Conservation (phyloP, 768 basidiomycete species). For the Amanita rubescens region DNA sequence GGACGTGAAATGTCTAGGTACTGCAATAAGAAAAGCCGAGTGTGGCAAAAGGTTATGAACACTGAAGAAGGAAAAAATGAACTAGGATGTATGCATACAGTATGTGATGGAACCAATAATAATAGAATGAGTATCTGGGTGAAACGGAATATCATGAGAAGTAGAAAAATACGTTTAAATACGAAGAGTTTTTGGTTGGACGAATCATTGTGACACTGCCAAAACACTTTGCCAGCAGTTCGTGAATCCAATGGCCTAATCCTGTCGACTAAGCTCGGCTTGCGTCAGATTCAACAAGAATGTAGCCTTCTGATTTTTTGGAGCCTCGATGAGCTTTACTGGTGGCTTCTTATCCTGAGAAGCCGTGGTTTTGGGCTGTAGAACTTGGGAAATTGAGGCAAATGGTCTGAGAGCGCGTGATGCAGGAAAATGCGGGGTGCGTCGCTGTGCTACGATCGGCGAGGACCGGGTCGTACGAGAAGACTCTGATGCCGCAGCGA, state of each 20-base stretch:
- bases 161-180: constrained; percentile 1
- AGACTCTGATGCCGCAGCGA: constrained; percentile 32
- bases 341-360: constrained; percentile 34
- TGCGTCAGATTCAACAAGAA: constrained; percentile 80
- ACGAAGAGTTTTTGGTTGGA: not conserved
- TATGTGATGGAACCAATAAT: not conserved
- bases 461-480: constrained; percentile 22
- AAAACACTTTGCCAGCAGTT: not conserved
- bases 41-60: not conserved
- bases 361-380: constrained; percentile 24
- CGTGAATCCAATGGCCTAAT: constrained; percentile 13
- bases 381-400: constrained; percentile 46
- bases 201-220: not conserved
- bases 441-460: constrained; percentile 29
- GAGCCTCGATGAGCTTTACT: constrained; percentile 74
- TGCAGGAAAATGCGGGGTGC: constrained; percentile 48
- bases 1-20: not conserved
- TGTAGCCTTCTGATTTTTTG: constrained; percentile 58
- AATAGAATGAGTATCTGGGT: not conserved
- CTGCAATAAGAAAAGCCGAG: not conserved
- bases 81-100: constrained; percentile 1
- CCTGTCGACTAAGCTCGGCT: constrained; percentile 71
- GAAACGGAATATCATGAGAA: not conserved
- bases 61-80: not conserved
- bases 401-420: constrained; percentile 80